Conservation (phyloP, 2,329 filamentous ascomycete genomes). For the Periconia sp. region DNA sequence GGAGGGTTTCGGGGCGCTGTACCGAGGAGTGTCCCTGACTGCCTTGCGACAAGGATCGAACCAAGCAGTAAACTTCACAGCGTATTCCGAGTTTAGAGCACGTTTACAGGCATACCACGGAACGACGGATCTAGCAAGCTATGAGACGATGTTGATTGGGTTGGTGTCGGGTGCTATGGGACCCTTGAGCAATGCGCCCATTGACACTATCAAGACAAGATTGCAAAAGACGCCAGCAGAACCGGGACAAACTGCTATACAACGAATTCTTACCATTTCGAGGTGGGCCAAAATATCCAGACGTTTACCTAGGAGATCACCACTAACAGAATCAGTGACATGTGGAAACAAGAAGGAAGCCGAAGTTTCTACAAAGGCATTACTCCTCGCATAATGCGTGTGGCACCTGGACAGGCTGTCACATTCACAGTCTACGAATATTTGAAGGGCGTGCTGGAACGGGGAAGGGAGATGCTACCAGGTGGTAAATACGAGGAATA, state of each 20-base stretch:
- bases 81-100: constrained; percentile 91
- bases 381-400: constrained; percentile 94
- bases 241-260: constrained; percentile 77
- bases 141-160: constrained; percentile 88
- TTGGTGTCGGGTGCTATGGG: constrained; percentile 93
- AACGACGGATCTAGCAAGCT: constrained; percentile 74
- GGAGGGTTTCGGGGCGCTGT: constrained; percentile 84
- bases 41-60: constrained; percentile 94
- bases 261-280: constrained; percentile 76
- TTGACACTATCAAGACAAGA: constrained; percentile 98
- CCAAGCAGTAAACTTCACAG: constrained; percentile 95
- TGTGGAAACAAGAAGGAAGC: constrained; percentile 81
- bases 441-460: constrained; percentile 53
- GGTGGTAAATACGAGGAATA: constrained; percentile 55
- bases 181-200: constrained; percentile 92
- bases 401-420: constrained; percentile 89
- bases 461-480: constrained; percentile 48
- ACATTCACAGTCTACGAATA: constrained; percentile 64
- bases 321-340: constrained; percentile 39
- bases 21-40: constrained; percentile 90
- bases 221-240: constrained; percentile 86
- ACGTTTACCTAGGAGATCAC: not conserved
- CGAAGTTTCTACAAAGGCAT: constrained; percentile 99
- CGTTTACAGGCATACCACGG: constrained; percentile 73
- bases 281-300: constrained; percentile 51